These are phyloP conservation scores for Cunninghamia lanceolata DNA, from an alignment of 75 land plant species.

Conservation along the genomic window DNA sequence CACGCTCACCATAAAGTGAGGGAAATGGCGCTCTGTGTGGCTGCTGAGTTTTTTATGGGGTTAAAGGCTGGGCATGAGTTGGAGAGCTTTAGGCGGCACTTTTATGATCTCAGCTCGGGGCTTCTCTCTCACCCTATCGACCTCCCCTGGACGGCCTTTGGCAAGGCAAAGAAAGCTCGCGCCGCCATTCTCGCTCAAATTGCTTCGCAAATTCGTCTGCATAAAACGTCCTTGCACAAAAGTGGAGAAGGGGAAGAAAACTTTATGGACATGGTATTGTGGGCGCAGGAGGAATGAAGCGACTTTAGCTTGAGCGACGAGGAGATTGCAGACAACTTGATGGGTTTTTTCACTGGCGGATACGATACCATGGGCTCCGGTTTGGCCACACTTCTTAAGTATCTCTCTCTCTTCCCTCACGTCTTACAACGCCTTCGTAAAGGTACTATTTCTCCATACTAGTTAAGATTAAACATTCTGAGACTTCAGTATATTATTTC, in stretches of 20 bases:
- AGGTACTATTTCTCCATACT: neutral
- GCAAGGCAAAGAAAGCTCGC: conserved; percentile 4
- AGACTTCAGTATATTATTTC: too few relatives aligned
- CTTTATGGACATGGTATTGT: neutral
- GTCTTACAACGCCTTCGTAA: neutral
- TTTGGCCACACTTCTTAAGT: too few relatives aligned
- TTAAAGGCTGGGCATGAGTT: too few relatives aligned
- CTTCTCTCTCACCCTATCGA: neutral
- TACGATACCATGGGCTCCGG: too few relatives aligned
- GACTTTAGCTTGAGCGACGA: neutral
- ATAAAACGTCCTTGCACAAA: neutral
- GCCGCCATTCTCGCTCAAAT: neutral
- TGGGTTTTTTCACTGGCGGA: too few relatives aligned
- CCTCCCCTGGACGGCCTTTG: neutral
- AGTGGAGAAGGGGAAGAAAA: neutral
- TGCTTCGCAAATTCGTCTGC: too few relatives aligned
- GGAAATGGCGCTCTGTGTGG: neutral
- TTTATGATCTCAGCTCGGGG: neutral
- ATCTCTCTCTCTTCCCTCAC: too few relatives aligned
- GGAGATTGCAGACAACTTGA: neutral
- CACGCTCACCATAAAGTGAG: neutral
- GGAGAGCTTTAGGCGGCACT: neutral
- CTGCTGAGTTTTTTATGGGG: too few relatives aligned
- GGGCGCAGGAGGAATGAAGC: neutral
- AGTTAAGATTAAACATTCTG: too few relatives aligned